Conservation (phyloP, 306 rosid species). For the Fagus sylvatica region DNA sequence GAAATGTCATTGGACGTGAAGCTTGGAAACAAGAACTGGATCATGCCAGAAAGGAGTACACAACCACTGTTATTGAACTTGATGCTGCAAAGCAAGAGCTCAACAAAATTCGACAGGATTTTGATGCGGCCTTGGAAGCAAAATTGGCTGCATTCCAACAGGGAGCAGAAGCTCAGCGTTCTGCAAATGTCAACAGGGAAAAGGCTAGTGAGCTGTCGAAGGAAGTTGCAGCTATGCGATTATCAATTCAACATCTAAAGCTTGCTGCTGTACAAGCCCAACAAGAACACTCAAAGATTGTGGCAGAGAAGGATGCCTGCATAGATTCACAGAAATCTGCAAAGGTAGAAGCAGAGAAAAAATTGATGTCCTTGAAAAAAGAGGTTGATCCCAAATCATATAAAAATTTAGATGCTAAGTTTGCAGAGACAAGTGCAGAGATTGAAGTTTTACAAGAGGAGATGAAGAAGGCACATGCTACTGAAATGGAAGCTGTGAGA, state of each 20-base stretch:
- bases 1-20: constrained; percentile 39
- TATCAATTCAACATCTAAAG: constrained; percentile 53
- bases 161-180: constrained; percentile 78
- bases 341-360: constrained; percentile 50
- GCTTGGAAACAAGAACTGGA: constrained; percentile 70
- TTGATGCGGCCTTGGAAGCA: constrained; percentile 74
- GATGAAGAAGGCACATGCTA: constrained; percentile 62
- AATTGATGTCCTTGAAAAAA: constrained; percentile 42
- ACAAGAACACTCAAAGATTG: constrained; percentile 42
- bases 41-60: constrained; percentile 55
- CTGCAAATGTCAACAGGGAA: constrained; percentile 54
- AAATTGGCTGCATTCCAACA: constrained; percentile 67
- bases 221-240: constrained; percentile 53
- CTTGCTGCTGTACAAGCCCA: constrained; percentile 48
- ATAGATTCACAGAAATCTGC: constrained; percentile 33
- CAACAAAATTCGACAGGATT: constrained; percentile 71
- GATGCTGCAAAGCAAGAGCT: constrained; percentile 82
- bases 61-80: constrained; percentile 41
- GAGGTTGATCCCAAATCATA: constrained; percentile 49
- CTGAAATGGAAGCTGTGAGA: constrained; percentile 61
- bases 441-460: constrained; percentile 60
- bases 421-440: constrained; percentile 51
- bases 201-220: constrained; percentile 50
- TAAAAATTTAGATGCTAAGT: constrained; percentile 40
- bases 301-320: constrained; percentile 43